Percentiles rank a stretch among this genome's conserved stretches.
Evolutionary conservation across 2,329 filamentous ascomycete genomes (phyloP).

Genomic region (Nemania bipapillata): DNA sequence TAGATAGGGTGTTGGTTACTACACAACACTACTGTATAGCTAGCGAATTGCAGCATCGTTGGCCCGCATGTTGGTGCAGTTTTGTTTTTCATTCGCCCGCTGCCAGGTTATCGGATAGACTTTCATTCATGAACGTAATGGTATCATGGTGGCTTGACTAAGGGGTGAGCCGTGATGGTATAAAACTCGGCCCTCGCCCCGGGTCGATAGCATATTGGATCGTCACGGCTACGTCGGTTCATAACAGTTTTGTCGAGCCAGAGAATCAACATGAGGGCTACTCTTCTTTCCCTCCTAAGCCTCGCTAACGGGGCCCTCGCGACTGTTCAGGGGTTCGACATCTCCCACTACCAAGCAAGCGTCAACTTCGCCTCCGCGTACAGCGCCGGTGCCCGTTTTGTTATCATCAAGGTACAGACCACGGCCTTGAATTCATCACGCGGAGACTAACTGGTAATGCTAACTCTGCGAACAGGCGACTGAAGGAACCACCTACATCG

Average conservation of each 20-base stretch:
- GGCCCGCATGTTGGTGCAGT: slow-evolving; percentile 27
- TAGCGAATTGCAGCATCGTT: slow-evolving; percentile 25
- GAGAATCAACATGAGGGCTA: slow-evolving; percentile 37
- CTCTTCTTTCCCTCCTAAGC: slow-evolving; percentile 31
- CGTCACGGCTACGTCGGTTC: slow-evolving; percentile 1
- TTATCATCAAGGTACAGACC: slow-evolving; percentile 57
- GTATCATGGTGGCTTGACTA: slow-evolving; percentile 11
- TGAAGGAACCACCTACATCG: slow-evolving; percentile 61
- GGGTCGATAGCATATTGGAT: background rate
- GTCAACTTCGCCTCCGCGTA: slow-evolving; percentile 56
- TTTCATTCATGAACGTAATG: slow-evolving; percentile 2
- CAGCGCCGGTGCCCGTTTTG: slow-evolving; percentile 55
- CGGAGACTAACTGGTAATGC: background rate
- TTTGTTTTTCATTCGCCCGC: slow-evolving; percentile 20
- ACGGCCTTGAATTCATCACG: background rate
- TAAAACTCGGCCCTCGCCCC: slow-evolving; percentile 29
- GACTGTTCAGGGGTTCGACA: slow-evolving; percentile 56
- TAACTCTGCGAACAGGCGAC: slow-evolving; percentile 57
- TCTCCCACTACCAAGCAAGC: slow-evolving; percentile 55
- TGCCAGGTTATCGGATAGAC: slow-evolving; percentile 1
- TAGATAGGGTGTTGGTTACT: slow-evolving; percentile 13
- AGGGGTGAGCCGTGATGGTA: slow-evolving; percentile 9
- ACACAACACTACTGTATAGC: background rate
- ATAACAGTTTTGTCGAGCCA: background rate
- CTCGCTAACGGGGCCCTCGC: slow-evolving; percentile 45